Base-by-base conservation (phyloP, 2,329 filamentous ascomycete species). In the Pseudopithomyces chartarum region DNA sequence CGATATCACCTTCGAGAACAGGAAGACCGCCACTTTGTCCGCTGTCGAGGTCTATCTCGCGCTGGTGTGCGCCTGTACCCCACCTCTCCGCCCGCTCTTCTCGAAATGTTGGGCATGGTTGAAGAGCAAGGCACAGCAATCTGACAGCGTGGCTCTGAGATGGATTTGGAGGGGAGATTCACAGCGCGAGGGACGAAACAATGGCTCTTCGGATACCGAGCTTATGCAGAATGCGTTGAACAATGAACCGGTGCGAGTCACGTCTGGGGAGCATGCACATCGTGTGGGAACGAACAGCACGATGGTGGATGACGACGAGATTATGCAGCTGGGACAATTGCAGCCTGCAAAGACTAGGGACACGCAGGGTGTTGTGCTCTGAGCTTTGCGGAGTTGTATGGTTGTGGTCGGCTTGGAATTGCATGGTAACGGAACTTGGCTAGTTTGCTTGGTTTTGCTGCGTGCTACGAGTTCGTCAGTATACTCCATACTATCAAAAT, bases 51-150 rank as follows among this genome's bases (percentile, higher is more conserved):
- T 58, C 3, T 59, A 63, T 44, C 58, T 65, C 33, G 56, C 56
- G 8, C 44, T 68, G 17, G 60, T 66, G n/a, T 62, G 64, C 46
- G 63, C 64, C n/a, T 66, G 63, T 40, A 54, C 67, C 4, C 64
- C 66, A 2, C 53, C 57, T 0, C 58, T 66, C 2, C 61, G 63
- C 11, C 59, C 61, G 2, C 50, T 67, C 10, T 44, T 66, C 20
- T 47, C 58, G 3, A 39, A 53, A 12, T 63, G 49, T 38, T 34
- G 60, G 6, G n/a, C n/a, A n/a, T n/a, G n/a, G n/a, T n/a, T n/a
- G n/a, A n/a, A n/a, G n/a, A 3, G 7, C 2, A 19, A 40, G 15
- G n/a, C 38, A 17, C n/a, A n/a, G n/a, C n/a, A n/a, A n/a, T 40
- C 38, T 4, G 10, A 19, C 13, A 40, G 11, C 15, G 38, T 5